Base-by-base conservation (phyloP, 2,329 filamentous ascomycete species). In the Orbilia brochopaga region DNA sequence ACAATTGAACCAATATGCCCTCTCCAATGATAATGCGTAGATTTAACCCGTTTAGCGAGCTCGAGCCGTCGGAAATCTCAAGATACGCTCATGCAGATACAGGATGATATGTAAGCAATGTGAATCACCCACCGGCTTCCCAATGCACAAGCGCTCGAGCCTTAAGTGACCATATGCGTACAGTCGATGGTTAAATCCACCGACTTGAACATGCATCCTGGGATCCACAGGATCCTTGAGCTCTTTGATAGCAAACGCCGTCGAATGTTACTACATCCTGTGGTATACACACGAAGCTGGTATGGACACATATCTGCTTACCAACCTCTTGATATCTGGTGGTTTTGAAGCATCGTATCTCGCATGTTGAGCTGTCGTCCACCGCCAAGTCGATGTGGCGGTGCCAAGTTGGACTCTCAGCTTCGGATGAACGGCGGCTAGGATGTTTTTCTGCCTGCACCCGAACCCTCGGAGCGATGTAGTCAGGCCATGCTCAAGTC, bases 381-480 rank as follows among this genome's bases (percentile, higher is more conserved):
- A n/a, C 53, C 30, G 53, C 58, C 58, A 67, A 67, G 63, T 40
- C n/a, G 48, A 10, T 19, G 44, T 48, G 44, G 44, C 44, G n/a
- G 15, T 24, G 24, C 23, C n/a, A 23, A 27, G 48, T 62, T 23
- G 51, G 40, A 32, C 21, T 53, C 19, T 58, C 52, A 56, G 55
- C 55, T 56, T 72, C 67, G 67, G 67, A 35, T 61, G 67, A 72
- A 72, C 37, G 67, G 67, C 48, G 40, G 48, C 55, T 32, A 51
- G 60, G 67, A 23, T 48, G n/a, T 10, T 21, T 8, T 21, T 60
- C 52, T 35, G 19, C 32, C 60, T 40, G 24, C 7, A 23, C 2
- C 42, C 21, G 53, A 63, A 50, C 23, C 44, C 35, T 48, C 60
- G 40, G 51, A 56, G 52, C 32, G 27, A 3, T 32, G 27, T 8